phyloP scores from a whole-genome alignment of 1,139 yeast species.

The Hanseniaspora uvarum region DNA sequence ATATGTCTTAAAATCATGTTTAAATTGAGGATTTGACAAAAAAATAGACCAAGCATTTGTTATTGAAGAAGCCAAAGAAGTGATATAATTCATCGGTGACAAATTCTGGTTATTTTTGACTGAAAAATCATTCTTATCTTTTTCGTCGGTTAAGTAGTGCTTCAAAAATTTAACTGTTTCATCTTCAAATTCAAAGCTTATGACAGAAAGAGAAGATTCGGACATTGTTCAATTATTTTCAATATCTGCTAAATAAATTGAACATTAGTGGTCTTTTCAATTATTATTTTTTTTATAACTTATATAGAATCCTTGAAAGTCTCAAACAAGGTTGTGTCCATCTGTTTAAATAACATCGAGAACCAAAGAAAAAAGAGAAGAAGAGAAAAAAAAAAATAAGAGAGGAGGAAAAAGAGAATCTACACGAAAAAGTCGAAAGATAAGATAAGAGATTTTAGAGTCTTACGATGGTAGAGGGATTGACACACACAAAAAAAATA shows the following conservation, averaged over 20 bases:
- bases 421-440: no score
- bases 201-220: neutral
- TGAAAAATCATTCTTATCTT: neutral
- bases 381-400: no score
- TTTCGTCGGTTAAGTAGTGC: neutral
- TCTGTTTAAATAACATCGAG: no score
- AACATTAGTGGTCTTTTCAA: no score
- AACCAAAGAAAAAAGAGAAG: no score
- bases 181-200: neutral
- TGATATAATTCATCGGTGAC: neutral
- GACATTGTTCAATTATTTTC: neutral
- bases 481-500: no score
- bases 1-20: neutral
- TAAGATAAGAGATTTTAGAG: neutral
- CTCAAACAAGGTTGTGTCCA: no score
- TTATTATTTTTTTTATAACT: no score
- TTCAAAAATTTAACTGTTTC: neutral
- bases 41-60: neutral
- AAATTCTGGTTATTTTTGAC: neutral
- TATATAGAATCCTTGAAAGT: no score
- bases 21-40: neutral
- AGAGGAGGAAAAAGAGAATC: neutral
- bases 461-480: neutral
- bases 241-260: neutral
- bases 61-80: neutral